Evolutionary conservation across 2,329 filamentous ascomycete genomes (phyloP).

Genomic region (Chaetomiaceae sp.): DNA sequence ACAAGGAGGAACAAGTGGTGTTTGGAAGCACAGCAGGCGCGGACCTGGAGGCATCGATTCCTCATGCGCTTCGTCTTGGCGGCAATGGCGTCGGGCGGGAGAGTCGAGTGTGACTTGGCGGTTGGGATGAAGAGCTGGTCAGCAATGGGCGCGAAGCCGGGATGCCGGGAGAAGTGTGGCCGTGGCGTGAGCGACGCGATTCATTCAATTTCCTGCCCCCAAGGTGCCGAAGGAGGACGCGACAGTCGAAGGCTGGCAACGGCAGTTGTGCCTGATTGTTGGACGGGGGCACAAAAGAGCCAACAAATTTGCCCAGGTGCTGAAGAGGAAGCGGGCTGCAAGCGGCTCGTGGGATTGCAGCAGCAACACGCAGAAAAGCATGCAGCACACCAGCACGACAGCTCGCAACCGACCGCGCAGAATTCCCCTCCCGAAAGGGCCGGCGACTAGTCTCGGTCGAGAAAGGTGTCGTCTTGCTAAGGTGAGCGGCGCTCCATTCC

Average conservation of each 20-base stretch:
- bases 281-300: neutral
- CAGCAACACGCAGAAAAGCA: neutral
- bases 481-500: neutral
- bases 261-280: neutral
- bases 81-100: neutral
- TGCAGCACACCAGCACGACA: neutral
- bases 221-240: slow-evolving; percentile 1
- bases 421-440: neutral
- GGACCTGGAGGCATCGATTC: slow-evolving; percentile 1
- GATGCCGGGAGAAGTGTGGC: neutral
- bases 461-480: slow-evolving; percentile 13
- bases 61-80: slow-evolving; percentile 3
- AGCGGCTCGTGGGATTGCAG: neutral
- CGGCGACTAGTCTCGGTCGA: slow-evolving; percentile 10
- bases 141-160: neutral
- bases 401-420: neutral
- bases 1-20: neutral
- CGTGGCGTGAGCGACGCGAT: neutral
- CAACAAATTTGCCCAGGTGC: too few relatives aligned
- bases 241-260: neutral
- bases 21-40: neutral
- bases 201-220: neutral
- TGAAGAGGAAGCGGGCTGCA: too few relatives aligned
- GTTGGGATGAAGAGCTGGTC: neutral
- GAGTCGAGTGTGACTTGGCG: neutral